Evolutionary conservation across 1,139 yeast genomes (phyloP).

Genomic region (Yamadazyma diospyri): DNA sequence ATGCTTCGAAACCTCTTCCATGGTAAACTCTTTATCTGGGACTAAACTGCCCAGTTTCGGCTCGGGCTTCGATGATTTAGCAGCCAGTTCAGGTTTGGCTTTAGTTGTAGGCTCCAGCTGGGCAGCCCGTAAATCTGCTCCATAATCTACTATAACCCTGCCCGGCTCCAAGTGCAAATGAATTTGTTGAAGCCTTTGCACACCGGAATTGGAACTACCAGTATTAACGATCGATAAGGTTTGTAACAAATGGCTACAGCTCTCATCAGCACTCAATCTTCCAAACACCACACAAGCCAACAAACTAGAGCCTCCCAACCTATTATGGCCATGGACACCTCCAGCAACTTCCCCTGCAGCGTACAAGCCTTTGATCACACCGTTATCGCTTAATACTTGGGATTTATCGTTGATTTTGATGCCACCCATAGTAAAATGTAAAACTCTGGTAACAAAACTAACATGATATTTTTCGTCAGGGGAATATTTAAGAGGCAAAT

Average conservation of each 20-base stretch:
- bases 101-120: no score
- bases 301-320: conserved; percentile 37
- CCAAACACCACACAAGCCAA: conserved; percentile 42
- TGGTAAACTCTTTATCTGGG: conserved; percentile 43
- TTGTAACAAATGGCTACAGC: conserved; percentile 30
- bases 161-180: conserved; percentile 45
- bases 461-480: conserved; percentile 37
- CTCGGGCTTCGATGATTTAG: not conserved
- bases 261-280: conserved; percentile 54
- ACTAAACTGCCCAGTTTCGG: conserved; percentile 14
- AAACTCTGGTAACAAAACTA: conserved; percentile 66
- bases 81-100: not conserved
- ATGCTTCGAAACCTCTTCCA: conserved; percentile 63
- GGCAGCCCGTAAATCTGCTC: no score
- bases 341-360: conserved; percentile 42
- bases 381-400: conserved; percentile 41
- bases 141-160: conserved; percentile 30
- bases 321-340: conserved; percentile 37
- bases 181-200: conserved; percentile 41
- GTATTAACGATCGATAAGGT: conserved; percentile 21
- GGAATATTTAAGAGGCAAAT: conserved; percentile 40
- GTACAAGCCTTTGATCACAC: conserved; percentile 51
- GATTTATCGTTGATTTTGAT: conserved; percentile 60
- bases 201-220: conserved; percentile 9
- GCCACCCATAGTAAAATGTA: conserved; percentile 89